A percentile compares a stretch with the other conserved stretches of the same genome.
These are phyloP conservation scores for Astragalus membranaceus DNA, from an alignment of 306 rosid species.

Conservation along the genomic window DNA sequence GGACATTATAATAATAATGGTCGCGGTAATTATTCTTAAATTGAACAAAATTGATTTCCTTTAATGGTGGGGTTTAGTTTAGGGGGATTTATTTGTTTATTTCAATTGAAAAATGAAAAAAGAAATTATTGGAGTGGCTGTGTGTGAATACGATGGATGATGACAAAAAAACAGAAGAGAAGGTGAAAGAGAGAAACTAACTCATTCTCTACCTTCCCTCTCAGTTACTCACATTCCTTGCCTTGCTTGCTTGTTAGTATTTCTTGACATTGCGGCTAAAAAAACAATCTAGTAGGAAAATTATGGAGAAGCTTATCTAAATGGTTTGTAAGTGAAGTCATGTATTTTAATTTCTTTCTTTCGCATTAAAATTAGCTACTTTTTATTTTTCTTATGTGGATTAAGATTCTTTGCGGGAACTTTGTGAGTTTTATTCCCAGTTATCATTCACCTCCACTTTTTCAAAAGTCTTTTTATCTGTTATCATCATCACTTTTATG, in stretches of 20 bases:
- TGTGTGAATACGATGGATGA: not conserved
- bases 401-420: conserved; percentile 54
- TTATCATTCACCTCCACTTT: not conserved
- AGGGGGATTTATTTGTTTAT: not conserved
- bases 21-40: conserved; percentile 7
- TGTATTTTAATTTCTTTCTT: conserved; percentile 5
- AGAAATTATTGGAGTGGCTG: not conserved
- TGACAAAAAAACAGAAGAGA: not conserved
- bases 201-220: not conserved
- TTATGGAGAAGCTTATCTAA: conserved; percentile 20
- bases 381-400: conserved; percentile 16
- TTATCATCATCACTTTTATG: conserved; percentile 3
- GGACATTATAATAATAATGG: not conserved
- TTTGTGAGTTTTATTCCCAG: conserved; percentile 9
- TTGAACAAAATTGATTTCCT: not conserved
- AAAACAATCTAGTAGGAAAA: not conserved
- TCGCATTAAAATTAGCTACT: conserved; percentile 4
- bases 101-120: not conserved
- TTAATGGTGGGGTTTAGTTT: conserved; percentile 29
- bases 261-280: conserved; percentile 25
- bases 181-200: conserved; percentile 3
- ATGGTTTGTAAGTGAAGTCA: conserved; percentile 3
- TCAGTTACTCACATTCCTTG: conserved; percentile 44
- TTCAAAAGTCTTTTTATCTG: not conserved
- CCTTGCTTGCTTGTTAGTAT: conserved; percentile 47